Percentiles rank a stretch among this genome's conserved stretches.
phyloP scores from a whole-genome alignment of 345 rosid species.

The Syzygium aromaticum region DNA sequence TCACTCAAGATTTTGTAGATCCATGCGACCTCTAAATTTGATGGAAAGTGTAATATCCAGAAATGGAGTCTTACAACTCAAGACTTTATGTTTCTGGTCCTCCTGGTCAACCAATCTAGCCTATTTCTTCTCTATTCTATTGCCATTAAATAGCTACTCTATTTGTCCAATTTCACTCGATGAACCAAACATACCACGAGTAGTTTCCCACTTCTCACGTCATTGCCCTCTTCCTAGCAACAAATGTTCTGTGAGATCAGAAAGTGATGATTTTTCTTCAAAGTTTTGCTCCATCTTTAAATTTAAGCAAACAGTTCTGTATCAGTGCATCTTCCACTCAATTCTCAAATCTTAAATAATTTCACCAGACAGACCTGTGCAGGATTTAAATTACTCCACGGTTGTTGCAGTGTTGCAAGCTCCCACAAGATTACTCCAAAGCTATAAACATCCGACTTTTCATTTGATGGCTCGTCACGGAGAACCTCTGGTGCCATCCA shows the following conservation, averaged over 20 bases:
- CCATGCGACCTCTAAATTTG: background rate
- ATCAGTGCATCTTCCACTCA: background rate
- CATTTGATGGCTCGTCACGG: slow-evolving; percentile 33
- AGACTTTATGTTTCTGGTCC: background rate
- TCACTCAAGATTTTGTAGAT: background rate
- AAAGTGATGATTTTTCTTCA: background rate
- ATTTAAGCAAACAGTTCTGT: background rate
- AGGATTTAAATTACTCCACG: slow-evolving; percentile 92
- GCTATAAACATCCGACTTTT: slow-evolving; percentile 85
- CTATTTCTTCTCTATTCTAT: background rate
- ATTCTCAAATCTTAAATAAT: background rate
- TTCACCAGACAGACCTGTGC: slow-evolving; percentile 67
- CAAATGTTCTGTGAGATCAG: background rate
- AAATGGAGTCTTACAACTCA: background rate
- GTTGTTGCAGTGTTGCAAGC: slow-evolving; percentile 90
- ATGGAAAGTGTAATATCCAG: background rate
- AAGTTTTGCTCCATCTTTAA: background rate
- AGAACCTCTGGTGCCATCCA: slow-evolving; percentile 50
- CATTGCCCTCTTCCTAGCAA: background rate
- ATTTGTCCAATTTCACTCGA: background rate
- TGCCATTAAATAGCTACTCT: background rate
- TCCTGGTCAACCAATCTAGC: background rate
- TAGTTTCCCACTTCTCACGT: background rate
- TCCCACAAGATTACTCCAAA: slow-evolving; percentile 99
- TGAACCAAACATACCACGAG: background rate